Conservation (phyloP, 2,329 filamentous ascomycete species). For the Ophiostoma triangulosporum region DNA sequence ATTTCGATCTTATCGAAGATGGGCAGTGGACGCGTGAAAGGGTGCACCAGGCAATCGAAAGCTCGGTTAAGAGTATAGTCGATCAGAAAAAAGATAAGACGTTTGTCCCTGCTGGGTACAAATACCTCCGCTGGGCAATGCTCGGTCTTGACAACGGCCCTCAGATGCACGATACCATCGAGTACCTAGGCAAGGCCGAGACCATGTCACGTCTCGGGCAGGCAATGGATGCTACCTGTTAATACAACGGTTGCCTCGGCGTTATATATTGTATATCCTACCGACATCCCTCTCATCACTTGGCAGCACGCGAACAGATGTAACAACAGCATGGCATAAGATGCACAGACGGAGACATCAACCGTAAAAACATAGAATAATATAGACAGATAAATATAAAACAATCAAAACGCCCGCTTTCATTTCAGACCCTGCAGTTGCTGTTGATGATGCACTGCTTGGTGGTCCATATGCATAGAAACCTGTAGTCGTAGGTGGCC, state of each 20-base stretch:
- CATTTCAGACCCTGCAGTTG: not conserved
- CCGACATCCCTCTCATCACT: too few relatives aligned
- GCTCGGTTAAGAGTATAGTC: conserved; percentile 2
- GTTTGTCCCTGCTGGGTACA: conserved; percentile 14
- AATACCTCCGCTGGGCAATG: conserved; percentile 21
- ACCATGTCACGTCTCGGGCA: conserved; percentile 16
- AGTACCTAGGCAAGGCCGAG: conserved; percentile 20
- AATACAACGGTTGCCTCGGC: too few relatives aligned
- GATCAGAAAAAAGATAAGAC: not conserved
- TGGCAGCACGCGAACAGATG: too few relatives aligned
- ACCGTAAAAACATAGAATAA: too few relatives aligned
- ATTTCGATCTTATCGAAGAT: conserved; percentile 7
- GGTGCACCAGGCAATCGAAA: conserved; percentile 4
- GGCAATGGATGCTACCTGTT: too few relatives aligned
- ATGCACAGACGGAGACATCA: not conserved
- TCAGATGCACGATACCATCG: conserved; percentile 16
- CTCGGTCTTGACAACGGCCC: conserved; percentile 16
- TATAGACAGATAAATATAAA: not conserved
- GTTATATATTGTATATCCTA: too few relatives aligned
- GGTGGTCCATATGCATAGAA: not conserved
- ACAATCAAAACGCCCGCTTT: not conserved
- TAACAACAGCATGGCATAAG: too few relatives aligned
- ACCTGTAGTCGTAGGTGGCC: not conserved
- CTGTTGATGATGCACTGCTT: not conserved
- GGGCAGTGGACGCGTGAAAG: conserved; percentile 9